Conservation (phyloP, 768 basidiomycete genomes). For the Phaeotremella skinneri region DNA sequence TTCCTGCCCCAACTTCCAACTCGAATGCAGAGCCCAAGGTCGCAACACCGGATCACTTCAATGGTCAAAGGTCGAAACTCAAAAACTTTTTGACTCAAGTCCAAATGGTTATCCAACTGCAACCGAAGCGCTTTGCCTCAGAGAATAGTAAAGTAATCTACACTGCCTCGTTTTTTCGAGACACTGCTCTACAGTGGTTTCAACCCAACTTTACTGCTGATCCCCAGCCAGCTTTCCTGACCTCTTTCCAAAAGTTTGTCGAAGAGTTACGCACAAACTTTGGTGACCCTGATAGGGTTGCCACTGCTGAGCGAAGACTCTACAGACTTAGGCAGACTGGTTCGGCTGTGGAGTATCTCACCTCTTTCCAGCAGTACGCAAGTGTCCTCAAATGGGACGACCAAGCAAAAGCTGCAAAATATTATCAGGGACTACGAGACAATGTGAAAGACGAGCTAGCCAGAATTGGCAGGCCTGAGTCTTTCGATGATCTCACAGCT, state of each 20-base stretch:
- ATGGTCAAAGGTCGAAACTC: neutral
- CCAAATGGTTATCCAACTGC: constrained; percentile 11
- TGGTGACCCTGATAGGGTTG: constrained; percentile 26
- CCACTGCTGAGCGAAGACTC: constrained; percentile 17
- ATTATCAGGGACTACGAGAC: neutral
- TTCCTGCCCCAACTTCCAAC: neutral
- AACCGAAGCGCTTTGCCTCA: constrained; percentile 5
- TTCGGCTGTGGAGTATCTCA: constrained; percentile 18
- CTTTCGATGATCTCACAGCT: constrained; percentile 2
- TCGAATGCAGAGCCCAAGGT: constrained; percentile 19
- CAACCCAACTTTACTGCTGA: too few species aligned
- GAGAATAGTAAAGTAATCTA: constrained; percentile 11
- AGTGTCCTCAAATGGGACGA: constrained; percentile 11
- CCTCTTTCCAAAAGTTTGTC: neutral
- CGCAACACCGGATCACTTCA: constrained; percentile 7
- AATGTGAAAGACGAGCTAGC: constrained; percentile 8
- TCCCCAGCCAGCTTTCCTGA: neutral
- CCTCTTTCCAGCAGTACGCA: constrained; percentile 13
- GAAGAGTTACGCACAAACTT: constrained; percentile 12
- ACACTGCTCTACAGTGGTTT: constrained; percentile 11
- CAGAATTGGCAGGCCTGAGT: constrained; percentile 1
- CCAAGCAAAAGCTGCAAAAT: neutral
- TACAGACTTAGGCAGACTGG: constrained; percentile 14
- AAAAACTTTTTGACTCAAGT: constrained; percentile 10
- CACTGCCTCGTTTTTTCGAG: constrained; percentile 5